Percentiles rank a stretch among this genome's conserved stretches.
Evolutionary conservation across 192 early-diverging fungal species (phyloP).

Genomic region (Mortierella alpina): DNA sequence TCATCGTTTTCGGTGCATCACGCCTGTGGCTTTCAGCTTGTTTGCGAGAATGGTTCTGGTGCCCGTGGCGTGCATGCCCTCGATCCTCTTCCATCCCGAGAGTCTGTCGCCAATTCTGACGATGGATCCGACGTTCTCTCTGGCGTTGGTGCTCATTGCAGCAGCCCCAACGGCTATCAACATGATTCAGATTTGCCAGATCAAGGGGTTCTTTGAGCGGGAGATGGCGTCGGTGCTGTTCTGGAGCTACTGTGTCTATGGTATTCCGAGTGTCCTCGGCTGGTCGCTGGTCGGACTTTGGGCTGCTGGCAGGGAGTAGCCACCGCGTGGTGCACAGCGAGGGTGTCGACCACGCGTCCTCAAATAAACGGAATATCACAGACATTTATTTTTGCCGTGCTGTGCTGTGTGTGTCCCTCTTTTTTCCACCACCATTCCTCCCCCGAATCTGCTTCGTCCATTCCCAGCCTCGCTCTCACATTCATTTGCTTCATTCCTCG

Average conservation of each 20-base stretch:
- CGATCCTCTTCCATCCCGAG: constrained; percentile 42
- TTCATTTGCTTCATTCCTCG: no score
- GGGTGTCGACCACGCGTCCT: no score
- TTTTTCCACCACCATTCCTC: no score
- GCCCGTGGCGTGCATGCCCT: constrained; percentile 28
- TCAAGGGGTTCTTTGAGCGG: constrained; percentile 75
- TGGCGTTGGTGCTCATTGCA: constrained; percentile 70
- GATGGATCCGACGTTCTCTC: constrained; percentile 72
- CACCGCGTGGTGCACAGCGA: neutral
- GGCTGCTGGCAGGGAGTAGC: constrained; percentile 17
- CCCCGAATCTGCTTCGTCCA: no score
- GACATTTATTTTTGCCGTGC: no score
- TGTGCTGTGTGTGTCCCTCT: no score
- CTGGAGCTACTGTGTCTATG: constrained; percentile 70
- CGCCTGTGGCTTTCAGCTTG: constrained; percentile 27
- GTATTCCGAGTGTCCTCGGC: constrained; percentile 47
- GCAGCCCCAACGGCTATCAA: constrained; percentile 79
- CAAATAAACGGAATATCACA: no score
- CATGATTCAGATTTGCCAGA: constrained; percentile 75
- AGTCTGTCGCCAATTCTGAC: constrained; percentile 57
- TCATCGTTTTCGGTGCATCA: constrained; percentile 24
- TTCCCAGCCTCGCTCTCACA: no score
- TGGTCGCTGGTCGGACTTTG: constrained; percentile 44
- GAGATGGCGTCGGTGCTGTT: constrained; percentile 75
- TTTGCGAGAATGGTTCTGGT: constrained; percentile 33